These are phyloP conservation scores for Trichoderma endophyticum DNA, from an alignment of 2,329 filamentous ascomycete genomes.

Conservation along the genomic window DNA sequence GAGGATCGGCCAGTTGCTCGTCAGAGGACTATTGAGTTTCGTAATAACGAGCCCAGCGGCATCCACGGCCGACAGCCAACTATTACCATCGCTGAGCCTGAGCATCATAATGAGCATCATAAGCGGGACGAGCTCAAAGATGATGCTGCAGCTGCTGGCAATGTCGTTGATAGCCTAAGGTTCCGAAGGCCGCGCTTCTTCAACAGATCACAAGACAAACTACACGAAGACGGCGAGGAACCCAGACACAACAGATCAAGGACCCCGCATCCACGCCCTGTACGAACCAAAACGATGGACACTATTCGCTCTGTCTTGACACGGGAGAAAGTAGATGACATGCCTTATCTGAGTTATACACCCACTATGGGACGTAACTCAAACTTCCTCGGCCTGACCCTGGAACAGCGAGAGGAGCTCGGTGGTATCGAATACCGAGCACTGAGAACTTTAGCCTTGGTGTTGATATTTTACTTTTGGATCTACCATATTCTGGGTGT, in stretches of 20 bases:
- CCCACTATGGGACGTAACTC: slow-evolving; percentile 93
- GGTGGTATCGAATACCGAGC: slow-evolving; percentile 96
- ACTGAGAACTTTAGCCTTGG: slow-evolving; percentile 76
- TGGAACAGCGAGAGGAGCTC: slow-evolving; percentile 90
- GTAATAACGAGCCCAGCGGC: slow-evolving; percentile 23
- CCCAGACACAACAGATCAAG: slow-evolving; percentile 19
- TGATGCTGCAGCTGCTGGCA: slow-evolving; percentile 40
- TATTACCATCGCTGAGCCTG: slow-evolving; percentile 66
- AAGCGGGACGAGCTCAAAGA: slow-evolving; percentile 39
- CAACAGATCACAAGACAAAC: slow-evolving; percentile 36
- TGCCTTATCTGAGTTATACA: slow-evolving; percentile 92
- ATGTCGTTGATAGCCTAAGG: slow-evolving; percentile 41
- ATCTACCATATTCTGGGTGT: slow-evolving; percentile 78
- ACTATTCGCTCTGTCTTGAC: slow-evolving; percentile 57
- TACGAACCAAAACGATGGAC: slow-evolving; percentile 50
- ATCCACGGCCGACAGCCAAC: slow-evolving; percentile 46
- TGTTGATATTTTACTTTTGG: slow-evolving; percentile 77
- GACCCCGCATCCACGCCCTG: slow-evolving; percentile 23
- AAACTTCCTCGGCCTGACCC: slow-evolving; percentile 80
- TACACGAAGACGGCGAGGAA: slow-evolving; percentile 35
- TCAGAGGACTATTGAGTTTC: slow-evolving; percentile 28
- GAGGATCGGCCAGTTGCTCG: slow-evolving; percentile 32
- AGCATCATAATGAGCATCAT: slow-evolving; percentile 38
- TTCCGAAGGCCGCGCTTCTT: slow-evolving; percentile 43
- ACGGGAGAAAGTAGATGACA: slow-evolving; percentile 51